These are phyloP conservation scores for Bryum argenteum DNA, from an alignment of 225 moss, liverwort and hornwort species.

Conservation along the genomic window DNA sequence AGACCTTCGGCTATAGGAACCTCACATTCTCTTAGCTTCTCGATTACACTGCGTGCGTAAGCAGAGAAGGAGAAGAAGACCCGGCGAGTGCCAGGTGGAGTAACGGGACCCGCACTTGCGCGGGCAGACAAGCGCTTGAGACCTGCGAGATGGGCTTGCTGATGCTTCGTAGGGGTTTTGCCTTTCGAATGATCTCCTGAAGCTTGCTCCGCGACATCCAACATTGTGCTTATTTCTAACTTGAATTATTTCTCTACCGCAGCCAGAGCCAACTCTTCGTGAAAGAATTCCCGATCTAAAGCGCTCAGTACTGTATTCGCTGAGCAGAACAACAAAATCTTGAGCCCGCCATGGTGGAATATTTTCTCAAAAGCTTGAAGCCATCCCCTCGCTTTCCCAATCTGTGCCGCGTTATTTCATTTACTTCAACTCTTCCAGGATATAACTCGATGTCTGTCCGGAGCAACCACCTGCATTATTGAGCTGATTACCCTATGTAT, in stretches of 20 bases:
- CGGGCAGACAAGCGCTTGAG: slow-evolving; percentile 85
- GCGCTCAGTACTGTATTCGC: slow-evolving; percentile 16
- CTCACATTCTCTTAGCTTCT: slow-evolving; percentile 66
- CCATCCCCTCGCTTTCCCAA: not conserved
- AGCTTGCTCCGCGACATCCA: slow-evolving; percentile 63
- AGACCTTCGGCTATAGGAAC: slow-evolving; percentile 83
- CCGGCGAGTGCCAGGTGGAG: slow-evolving; percentile 67
- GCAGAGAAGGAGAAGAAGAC: slow-evolving; percentile 87
- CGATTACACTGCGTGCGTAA: slow-evolving; percentile 75
- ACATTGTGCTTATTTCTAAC: slow-evolving; percentile 44
- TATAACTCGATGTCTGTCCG: too few relatives aligned
- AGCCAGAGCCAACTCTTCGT: slow-evolving; percentile 5
- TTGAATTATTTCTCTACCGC: not conserved
- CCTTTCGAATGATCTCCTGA: slow-evolving; percentile 38
- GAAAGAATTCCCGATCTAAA: slow-evolving; percentile 2
- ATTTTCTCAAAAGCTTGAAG: not conserved
- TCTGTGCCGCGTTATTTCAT: slow-evolving; percentile 1
- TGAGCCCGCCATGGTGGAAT: slow-evolving; percentile 5
- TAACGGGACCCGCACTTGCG: slow-evolving; percentile 72
- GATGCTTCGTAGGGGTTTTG: slow-evolving; percentile 48
- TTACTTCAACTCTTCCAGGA: not conserved
- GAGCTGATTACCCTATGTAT: not conserved
- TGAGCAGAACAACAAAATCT: slow-evolving; percentile 11
- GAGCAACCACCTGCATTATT: not conserved
- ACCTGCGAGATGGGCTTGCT: slow-evolving; percentile 81